Evolutionary conservation across 2,329 filamentous ascomycete genomes (phyloP), one percentile per base, ranked within the genome.

Genomic region (Colletotrichum salicis): DNA sequence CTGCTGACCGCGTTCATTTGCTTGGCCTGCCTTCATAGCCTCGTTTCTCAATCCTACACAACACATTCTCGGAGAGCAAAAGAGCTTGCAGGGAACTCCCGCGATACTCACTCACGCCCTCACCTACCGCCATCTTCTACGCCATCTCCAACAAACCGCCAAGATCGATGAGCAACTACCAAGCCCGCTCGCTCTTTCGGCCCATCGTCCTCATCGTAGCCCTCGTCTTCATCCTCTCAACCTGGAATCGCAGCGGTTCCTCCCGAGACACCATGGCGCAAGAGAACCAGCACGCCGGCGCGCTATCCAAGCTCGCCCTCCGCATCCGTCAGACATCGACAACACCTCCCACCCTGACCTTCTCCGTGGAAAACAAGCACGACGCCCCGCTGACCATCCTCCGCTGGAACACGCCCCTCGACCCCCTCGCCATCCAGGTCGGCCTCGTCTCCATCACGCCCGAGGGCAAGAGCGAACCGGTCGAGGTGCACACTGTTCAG

Each of bases 371-470:
- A 58, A 86, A 86, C 78, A 80, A 78, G 12, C 79, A 82, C 65
- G 74, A 78, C 2, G 67, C 74, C 5, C 76, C 83, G 1, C 78
- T 86, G 64, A 86, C 83, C 1, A 74, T 86, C 27, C 79, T 86
- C 45, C 77, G 75, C 4, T 86, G 85, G 79, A 78, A 82, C 60
- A 84, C 84, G 0, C 85, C 85, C n/a, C 78, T 86, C n/a, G 85
- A 86, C 73, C 77, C 79, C 0, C 63, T 84, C 19, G 84, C 81
- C 0, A 70, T 85, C 57, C 79, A 82, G 64, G 78, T 86, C 3
- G 85, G 85, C 10, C 76, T 84, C n/a, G 63, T 86, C 5, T 76
- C 78, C 41, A 79, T 86, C 72, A 83, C 79, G 3, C 82, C 81
- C 3, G 77, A 79, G 3, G 80, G 79, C 1, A 77, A 78, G 19